phyloP scores from a whole-genome alignment of 2,329 filamentous ascomycete species.

The Colletotrichum tropicicola region DNA sequence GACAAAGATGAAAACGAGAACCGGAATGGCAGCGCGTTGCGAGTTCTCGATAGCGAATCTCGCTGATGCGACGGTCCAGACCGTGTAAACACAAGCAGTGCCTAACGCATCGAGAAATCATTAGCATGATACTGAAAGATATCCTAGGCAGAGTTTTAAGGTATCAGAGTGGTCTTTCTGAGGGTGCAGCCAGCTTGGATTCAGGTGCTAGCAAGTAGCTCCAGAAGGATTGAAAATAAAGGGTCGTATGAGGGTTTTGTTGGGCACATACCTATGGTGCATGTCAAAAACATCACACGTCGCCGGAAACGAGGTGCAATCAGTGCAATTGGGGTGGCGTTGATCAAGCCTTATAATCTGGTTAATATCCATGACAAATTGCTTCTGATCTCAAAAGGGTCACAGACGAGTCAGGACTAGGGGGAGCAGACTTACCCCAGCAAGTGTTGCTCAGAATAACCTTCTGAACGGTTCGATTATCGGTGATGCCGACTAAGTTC shows the following conservation, averaged over 20 bases:
- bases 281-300: slow-evolving; percentile 46
- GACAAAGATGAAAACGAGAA: slow-evolving; percentile 53
- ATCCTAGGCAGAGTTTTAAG: too few relatives aligned
- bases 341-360: slow-evolving; percentile 37
- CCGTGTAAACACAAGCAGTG: slow-evolving; percentile 45
- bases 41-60: slow-evolving; percentile 45
- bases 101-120: slow-evolving; percentile 35
- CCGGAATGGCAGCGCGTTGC: slow-evolving; percentile 43
- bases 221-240: too few relatives aligned
- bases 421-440: slow-evolving; percentile 35
- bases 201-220: too few relatives aligned
- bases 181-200: too few relatives aligned
- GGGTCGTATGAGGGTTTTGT: too few relatives aligned
- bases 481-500: slow-evolving; percentile 47
- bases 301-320: slow-evolving; percentile 44
- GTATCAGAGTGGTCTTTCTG: too few relatives aligned
- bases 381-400: neutral
- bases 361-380: neutral
- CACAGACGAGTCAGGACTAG: neutral
- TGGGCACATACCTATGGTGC: slow-evolving; percentile 39
- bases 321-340: slow-evolving; percentile 45
- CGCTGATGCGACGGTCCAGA: slow-evolving; percentile 49
- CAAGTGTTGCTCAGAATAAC: slow-evolving; percentile 48
- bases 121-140: too few relatives aligned
- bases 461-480: slow-evolving; percentile 45